Evolutionary conservation across 208 protist species (phyloP), one percentile per base, ranked within the genome.

Genomic region (Acanthamoeba rhysodes): DNA sequence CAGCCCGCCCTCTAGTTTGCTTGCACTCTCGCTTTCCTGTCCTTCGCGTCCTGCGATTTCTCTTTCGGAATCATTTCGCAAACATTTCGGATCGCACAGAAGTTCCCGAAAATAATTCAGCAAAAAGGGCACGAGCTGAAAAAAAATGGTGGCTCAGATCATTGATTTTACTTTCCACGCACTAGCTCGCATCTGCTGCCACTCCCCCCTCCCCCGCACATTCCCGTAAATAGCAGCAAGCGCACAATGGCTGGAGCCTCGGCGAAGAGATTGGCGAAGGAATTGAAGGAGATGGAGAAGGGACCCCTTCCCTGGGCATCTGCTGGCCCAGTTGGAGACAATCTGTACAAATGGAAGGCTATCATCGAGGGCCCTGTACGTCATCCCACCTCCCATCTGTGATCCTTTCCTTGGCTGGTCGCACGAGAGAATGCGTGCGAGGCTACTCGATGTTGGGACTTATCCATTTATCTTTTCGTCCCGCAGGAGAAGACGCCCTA

Each of bases 401-500:
- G 57, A 6, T 62, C 4, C 4, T 24, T 62, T 62, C n/a, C n/a
- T n/a, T n/a, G n/a, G n/a, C n/a, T n/a, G n/a, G n/a, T n/a, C n/a
- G n/a, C n/a, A n/a, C n/a, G n/a, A n/a, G n/a, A n/a, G n/a, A n/a
- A n/a, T 70, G 62, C 62, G 62, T 70, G 24, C 2, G 62, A 70
- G n/a, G 24, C 20, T 8, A 70, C 32, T 74, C 32, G 66, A 16
- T 74, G n/a, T 27, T 32, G 4, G 27, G 32, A 12, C 24, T 74
- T 37, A 14, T n/a, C 24, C 24, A 14, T 37, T 74, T 12, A 10
- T 74, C 1, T 59, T 22, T 20, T 27, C 37, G 27, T 3, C 12
- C 10, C 62, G 80, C 34, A 96, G 96, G 94, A 96, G 68, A 85
- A 91, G 22, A 87, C 95, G 48, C 96, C 96, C 45, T 97, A 88